phyloP scores from a whole-genome alignment of 192 early-diverging fungal genomes.

The Mortierella hygrophila region DNA sequence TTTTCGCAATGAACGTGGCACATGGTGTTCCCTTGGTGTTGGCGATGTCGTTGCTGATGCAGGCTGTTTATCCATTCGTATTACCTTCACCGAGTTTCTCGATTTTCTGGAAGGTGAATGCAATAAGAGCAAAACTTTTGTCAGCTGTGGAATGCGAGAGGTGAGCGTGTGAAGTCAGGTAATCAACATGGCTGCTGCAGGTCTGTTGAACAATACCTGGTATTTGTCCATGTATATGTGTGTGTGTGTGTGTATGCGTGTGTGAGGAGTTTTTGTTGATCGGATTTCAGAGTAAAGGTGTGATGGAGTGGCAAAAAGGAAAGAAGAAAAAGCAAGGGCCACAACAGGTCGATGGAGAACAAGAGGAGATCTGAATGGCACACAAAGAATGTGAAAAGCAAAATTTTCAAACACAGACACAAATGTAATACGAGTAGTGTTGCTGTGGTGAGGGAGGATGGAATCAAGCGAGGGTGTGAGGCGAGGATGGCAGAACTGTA shows the following conservation, averaged over 20 bases:
- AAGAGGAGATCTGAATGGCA: not conserved
- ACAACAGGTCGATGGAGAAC: not conserved
- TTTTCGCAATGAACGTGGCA: not conserved
- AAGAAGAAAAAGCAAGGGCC: not conserved
- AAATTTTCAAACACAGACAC: conserved; percentile 10
- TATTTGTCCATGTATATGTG: conserved; percentile 47
- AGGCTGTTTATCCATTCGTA: not conserved
- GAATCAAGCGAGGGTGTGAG: not conserved
- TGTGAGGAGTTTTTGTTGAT: not conserved
- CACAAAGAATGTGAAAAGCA: not conserved
- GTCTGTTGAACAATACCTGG: conserved; percentile 33
- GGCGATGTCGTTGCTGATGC: not conserved
- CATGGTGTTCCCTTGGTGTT: too few species aligned
- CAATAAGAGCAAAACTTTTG: not conserved
- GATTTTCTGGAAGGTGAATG: conserved; percentile 80
- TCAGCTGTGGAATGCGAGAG: not conserved
- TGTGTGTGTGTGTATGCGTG: not conserved
- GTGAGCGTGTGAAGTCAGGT: not conserved
- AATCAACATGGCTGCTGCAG: not conserved
- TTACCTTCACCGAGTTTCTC: conserved; percentile 97
- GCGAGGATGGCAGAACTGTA: not conserved
- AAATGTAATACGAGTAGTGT: not conserved
- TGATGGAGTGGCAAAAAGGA: not conserved
- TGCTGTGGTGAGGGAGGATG: not conserved
- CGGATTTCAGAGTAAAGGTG: not conserved